Conservation (phyloP, 2,329 filamentous ascomycete species). For the Shiraia sp. region DNA sequence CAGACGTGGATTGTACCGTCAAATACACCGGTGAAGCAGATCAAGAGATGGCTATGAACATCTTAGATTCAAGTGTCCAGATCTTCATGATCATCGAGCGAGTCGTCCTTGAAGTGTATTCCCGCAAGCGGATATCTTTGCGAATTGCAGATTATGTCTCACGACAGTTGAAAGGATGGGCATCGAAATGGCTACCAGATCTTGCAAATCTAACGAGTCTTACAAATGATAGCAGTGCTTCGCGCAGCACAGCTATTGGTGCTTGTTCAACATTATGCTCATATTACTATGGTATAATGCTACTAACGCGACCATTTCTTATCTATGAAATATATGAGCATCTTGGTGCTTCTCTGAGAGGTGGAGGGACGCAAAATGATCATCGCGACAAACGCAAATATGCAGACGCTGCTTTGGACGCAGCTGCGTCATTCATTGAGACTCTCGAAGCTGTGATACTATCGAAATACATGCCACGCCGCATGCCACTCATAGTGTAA, state of each 20-base stretch:
- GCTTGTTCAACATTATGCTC: slow-evolving; percentile 56
- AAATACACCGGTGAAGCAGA: slow-evolving; percentile 32
- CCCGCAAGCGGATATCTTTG: slow-evolving; percentile 46
- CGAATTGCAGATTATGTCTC: slow-evolving; percentile 48
- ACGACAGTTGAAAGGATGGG: slow-evolving; percentile 48
- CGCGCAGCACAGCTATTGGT: slow-evolving; percentile 40
- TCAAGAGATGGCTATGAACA: slow-evolving; percentile 18
- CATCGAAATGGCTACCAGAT: slow-evolving; percentile 36
- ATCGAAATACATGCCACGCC: slow-evolving; percentile 24
- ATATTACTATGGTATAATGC: slow-evolving; percentile 60
- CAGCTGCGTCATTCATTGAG: slow-evolving; percentile 32
- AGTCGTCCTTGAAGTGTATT: slow-evolving; percentile 52
- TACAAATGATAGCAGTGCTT: slow-evolving; percentile 17
- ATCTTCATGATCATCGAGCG: slow-evolving; percentile 56
- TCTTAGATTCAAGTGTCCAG: slow-evolving; percentile 46
- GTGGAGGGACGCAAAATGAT: slow-evolving; percentile 27
- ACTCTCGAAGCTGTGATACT: slow-evolving; percentile 25
- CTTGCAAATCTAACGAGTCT: slow-evolving; percentile 34
- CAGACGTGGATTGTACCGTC: slow-evolving; percentile 55
- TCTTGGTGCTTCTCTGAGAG: slow-evolving; percentile 36
- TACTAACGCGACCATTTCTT: slow-evolving; percentile 58
- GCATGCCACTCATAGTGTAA: slow-evolving; percentile 39
- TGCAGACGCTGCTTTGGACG: slow-evolving; percentile 36
- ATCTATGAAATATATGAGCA: slow-evolving; percentile 54
- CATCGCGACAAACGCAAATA: slow-evolving; percentile 32